These are phyloP conservation scores for Emericellopsis cladophorae DNA, from an alignment of 2,329 filamentous ascomycete genomes.

Conservation along the genomic window DNA sequence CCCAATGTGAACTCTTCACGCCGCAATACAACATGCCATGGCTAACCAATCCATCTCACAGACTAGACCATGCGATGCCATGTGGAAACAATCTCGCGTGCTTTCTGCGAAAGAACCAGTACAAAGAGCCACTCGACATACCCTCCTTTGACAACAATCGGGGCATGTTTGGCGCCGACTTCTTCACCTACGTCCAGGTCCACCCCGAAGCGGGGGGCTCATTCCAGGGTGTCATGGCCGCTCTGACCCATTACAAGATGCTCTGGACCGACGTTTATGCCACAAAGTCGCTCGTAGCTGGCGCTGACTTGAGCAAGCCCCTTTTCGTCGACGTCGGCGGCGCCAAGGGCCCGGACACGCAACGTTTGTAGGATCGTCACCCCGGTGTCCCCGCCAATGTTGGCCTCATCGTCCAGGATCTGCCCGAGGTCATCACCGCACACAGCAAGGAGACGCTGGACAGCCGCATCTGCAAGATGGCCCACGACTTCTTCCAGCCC, in stretches of 20 bases:
- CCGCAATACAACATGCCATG: too few species aligned
- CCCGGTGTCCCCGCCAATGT: slow-evolving; percentile 16
- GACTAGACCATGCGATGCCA: slow-evolving; percentile 14
- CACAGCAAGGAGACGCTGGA: slow-evolving; percentile 8
- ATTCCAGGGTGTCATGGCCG: slow-evolving; percentile 21
- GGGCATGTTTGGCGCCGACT: slow-evolving; percentile 11
- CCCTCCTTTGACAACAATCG: slow-evolving; percentile 3
- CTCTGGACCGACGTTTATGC: slow-evolving; percentile 19
- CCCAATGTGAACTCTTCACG: background rate
- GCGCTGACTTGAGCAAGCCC: slow-evolving; percentile 7
- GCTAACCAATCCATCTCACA: slow-evolving; percentile 4
- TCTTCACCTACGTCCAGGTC: slow-evolving; percentile 16
- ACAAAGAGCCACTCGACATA: slow-evolving; percentile 16
- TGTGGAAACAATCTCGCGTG: slow-evolving; percentile 15
- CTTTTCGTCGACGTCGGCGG: slow-evolving; percentile 25
- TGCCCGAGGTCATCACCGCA: slow-evolving; percentile 19
- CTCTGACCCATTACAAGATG: slow-evolving; percentile 17
- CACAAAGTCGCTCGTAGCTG: slow-evolving; percentile 8
- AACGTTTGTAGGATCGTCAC: slow-evolving; percentile 14
- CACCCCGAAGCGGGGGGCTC: slow-evolving; percentile 12
- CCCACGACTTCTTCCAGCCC: slow-evolving; percentile 11
- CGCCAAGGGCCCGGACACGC: slow-evolving; percentile 21
- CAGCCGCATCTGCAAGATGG: slow-evolving; percentile 6
- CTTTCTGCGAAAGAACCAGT: slow-evolving; percentile 16
- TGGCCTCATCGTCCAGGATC: slow-evolving; percentile 22